Evolutionary conservation across 768 basidiomycete genomes (phyloP).

Genomic region (Sarcodon aspratus): DNA sequence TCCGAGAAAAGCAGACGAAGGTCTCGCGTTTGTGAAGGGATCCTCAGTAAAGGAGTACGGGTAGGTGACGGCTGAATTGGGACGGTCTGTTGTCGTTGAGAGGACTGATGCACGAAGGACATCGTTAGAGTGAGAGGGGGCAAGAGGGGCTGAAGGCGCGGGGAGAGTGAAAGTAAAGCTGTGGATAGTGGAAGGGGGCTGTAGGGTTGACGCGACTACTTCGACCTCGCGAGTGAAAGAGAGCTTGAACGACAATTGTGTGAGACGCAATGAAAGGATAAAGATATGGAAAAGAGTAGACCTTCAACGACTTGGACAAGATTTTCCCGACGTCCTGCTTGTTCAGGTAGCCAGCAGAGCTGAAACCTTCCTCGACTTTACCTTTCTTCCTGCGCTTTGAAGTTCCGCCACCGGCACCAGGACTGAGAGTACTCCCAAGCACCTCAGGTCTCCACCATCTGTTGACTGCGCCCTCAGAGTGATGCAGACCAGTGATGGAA

Average conservation of each 20-base stretch:
- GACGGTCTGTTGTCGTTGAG: constrained; percentile 24
- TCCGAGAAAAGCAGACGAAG: constrained; percentile 72
- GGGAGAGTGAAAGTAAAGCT: constrained; percentile 85
- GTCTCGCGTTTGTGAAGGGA: constrained; percentile 55
- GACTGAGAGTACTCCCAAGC: constrained; percentile 77
- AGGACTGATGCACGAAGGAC: constrained; percentile 68
- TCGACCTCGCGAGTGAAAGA: constrained; percentile 90
- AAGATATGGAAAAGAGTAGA: constrained; percentile 16
- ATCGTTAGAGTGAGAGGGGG: constrained; percentile 62
- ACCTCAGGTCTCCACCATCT: constrained; percentile 91
- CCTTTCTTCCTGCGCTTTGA: constrained; percentile 54
- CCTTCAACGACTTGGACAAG: constrained; percentile 86
- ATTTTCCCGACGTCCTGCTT: constrained; percentile 87
- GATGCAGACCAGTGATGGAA: constrained; percentile 69
- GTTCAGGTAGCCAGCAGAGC: constrained; percentile 69
- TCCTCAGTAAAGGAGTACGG: constrained; percentile 68
- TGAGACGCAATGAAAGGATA: constrained; percentile 3
- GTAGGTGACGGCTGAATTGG: constrained; percentile 58
- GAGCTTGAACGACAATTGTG: constrained; percentile 34
- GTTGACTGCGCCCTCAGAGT: constrained; percentile 75
- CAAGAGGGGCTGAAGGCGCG: constrained; percentile 63
- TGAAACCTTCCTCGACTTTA: constrained; percentile 46
- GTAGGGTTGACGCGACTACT: constrained; percentile 88
- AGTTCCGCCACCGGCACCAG: constrained; percentile 63
- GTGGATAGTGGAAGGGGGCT: constrained; percentile 88